Evolutionary conservation across 108 stramenopile genomes (phyloP), one percentile per base, ranked within the genome.

Genomic region (Schizochytrium sp.): DNA sequence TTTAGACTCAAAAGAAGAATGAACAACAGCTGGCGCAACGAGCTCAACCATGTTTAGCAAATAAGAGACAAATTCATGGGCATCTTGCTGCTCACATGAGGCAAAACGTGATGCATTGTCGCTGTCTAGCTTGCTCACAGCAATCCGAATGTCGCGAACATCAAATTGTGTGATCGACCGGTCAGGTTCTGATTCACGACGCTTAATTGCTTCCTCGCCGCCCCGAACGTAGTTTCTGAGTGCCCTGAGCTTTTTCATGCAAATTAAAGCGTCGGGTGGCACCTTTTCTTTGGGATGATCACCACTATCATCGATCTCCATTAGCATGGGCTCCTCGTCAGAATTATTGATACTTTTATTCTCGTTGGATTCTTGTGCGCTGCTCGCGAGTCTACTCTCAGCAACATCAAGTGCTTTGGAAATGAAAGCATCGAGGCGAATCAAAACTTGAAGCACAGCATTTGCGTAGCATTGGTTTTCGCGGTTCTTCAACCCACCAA

Each of bases 401-500:
- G 15, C 47, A 53, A 10, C 5, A n/a, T 12, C 76, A 55, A 49
- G 47, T 10, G 55, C 10, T 5, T 49, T 40, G 0, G 45, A 8
- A n/a, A 83, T 55, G 28, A 83, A 83, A 42, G 0, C 13, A 7
- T 83, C 76, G 17, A 83, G 47, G 2, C 76, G 47, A 8, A 55
- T 53, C 5, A 83, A 8, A 40, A 83, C 53, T 53, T 83, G 76
- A 17, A 83, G 76, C 45, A 83, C 53, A 8, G 76, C 47, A 40
- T 83, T 83, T 47, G 76, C 76, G 1, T 83, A 83, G 76, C 76
- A 83, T 28, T 47, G 55, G 76, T 83, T 83, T 17, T 53, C 76
- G 28, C 50, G n/a, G 28, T 83, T 83, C 0, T 42, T 56, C 28
- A 83, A 3, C 12, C 76, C 76, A 42, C 76, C 76, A 55, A 55